Evolutionary conservation across 805 yeast genomes (phyloP).

Genomic region (Schwanniomyces yamadae): DNA sequence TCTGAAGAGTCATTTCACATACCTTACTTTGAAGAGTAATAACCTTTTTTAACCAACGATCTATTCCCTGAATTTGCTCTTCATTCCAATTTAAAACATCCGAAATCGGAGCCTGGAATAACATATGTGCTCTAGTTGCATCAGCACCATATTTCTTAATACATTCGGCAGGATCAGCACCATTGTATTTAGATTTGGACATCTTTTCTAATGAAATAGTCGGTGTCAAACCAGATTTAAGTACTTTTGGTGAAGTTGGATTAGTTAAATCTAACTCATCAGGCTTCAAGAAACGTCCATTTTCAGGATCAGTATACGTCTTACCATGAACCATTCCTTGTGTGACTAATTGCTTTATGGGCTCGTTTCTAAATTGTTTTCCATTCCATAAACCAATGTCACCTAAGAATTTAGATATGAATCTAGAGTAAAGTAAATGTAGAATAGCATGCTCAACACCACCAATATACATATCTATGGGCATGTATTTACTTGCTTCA

Average conservation of each 20-base stretch:
- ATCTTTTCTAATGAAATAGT: conserved; percentile 75
- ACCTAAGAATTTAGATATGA: conserved; percentile 75
- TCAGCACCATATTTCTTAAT: conserved; percentile 84
- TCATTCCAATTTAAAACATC: conserved; percentile 92
- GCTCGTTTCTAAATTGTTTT: conserved; percentile 61
- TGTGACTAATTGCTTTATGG: conserved; percentile 75
- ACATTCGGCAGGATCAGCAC: conserved; percentile 84
- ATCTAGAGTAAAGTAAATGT: conserved; percentile 84
- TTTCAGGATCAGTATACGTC: conserved; percentile 70
- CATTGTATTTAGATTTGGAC: conserved; percentile 95
- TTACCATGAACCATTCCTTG: conserved; percentile 99
- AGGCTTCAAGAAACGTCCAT: conserved; percentile 75
- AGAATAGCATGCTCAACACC: conserved; percentile 97
- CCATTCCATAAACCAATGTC: conserved; percentile 72
- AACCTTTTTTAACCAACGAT: conserved; percentile 78
- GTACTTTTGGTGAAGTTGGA: conserved; percentile 44
- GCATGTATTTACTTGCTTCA: conserved; percentile 55
- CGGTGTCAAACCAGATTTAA: conserved; percentile 52
- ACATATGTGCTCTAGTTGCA: conserved; percentile 87
- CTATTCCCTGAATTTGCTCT: conserved; percentile 77
- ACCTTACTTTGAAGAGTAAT: conserved; percentile 28
- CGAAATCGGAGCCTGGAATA: conserved; percentile 86
- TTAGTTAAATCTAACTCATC: conserved; percentile 58
- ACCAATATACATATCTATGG: conserved; percentile 89
- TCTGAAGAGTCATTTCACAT: background rate